phyloP scores from a whole-genome alignment of 2,329 filamentous ascomycete genomes.

The Penicillium sp. region DNA sequence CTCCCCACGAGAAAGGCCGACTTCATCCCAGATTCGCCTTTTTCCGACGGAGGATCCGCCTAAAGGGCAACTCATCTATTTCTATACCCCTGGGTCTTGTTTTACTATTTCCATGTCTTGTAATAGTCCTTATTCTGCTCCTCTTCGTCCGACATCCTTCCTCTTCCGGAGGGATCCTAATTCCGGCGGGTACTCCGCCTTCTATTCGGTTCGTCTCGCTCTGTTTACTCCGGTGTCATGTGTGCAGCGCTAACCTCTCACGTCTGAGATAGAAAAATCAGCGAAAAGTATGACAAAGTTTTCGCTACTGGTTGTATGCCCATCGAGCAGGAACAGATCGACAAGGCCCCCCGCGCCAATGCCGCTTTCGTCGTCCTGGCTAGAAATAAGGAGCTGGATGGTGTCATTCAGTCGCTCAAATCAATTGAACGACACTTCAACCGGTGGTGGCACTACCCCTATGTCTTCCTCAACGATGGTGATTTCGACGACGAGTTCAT shows the following conservation, averaged over 20 bases:
- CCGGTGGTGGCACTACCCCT: conserved; percentile 96
- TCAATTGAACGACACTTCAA: conserved; percentile 99
- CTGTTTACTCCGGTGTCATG: not conserved
- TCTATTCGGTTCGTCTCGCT: conserved; percentile 70
- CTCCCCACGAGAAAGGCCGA: conserved; percentile 43
- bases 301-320: conserved; percentile 83
- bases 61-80: conserved; percentile 87
- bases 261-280: conserved; percentile 69
- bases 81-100: conserved; percentile 91
- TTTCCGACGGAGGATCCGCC: conserved; percentile 77
- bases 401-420: conserved; percentile 93
- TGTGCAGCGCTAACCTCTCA: conserved; percentile 16
- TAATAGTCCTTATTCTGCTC: conserved; percentile 84
- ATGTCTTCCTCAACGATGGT: conserved; percentile 95
- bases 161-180: conserved; percentile 74
- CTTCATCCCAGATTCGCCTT: conserved; percentile 63
- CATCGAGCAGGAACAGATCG: conserved; percentile 64
- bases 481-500: conserved; percentile 96
- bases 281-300: conserved; percentile 93
- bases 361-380: conserved; percentile 94
- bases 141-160: conserved; percentile 85
- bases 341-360: conserved; percentile 67
- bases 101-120: conserved; percentile 84
- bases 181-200: conserved; percentile 83
- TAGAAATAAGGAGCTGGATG: conserved; percentile 91